Percentiles rank a stretch among this genome's conserved stretches.
phyloP scores from a whole-genome alignment of 1,284 basidiomycete genomes.

The Sanghuangporus baumii region DNA sequence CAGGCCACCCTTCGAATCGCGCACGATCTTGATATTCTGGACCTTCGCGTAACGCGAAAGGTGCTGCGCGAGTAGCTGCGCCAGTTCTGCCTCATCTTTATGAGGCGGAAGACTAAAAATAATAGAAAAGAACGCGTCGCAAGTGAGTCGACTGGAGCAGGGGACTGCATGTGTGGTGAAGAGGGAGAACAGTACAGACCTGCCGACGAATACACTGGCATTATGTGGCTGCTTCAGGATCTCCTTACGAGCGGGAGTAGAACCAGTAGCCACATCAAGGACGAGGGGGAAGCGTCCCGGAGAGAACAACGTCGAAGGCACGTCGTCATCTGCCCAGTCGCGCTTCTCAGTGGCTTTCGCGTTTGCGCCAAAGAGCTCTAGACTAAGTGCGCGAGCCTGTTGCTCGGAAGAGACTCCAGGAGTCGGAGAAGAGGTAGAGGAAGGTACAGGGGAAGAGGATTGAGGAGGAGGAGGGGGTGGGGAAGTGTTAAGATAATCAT shows the following conservation, averaged over 20 bases:
- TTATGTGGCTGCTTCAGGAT: constrained; percentile 57
- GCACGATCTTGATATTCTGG: constrained; percentile 67
- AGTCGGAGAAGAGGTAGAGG: constrained; percentile 20
- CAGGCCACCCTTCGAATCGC: constrained; percentile 65
- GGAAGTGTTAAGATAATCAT: constrained; percentile 43
- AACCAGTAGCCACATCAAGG: constrained; percentile 3
- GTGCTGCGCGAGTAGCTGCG: constrained; percentile 52
- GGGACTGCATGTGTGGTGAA: neutral
- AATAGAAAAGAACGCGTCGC: neutral
- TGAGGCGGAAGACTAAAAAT: constrained; percentile 58
- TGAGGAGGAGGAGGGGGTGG: constrained; percentile 21
- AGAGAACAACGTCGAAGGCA: constrained; percentile 24
- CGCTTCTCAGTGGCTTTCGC: constrained; percentile 4
- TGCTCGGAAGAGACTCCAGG: neutral
- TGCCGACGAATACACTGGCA: constrained; percentile 76
- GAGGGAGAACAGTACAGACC: constrained; percentile 34
- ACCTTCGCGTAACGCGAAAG: constrained; percentile 56
- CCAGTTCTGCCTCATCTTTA: constrained; percentile 57
- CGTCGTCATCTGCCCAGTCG: constrained; percentile 23
- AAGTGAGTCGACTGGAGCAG: neutral
- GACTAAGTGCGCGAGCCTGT: neutral
- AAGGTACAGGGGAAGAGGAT: constrained; percentile 18
- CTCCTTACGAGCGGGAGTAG: constrained; percentile 21
- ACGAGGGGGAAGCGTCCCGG: neutral
- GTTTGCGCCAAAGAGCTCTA: neutral